Conservation (phyloP, 108 stramenopile species). For the Skeletonema costatum region DNA sequence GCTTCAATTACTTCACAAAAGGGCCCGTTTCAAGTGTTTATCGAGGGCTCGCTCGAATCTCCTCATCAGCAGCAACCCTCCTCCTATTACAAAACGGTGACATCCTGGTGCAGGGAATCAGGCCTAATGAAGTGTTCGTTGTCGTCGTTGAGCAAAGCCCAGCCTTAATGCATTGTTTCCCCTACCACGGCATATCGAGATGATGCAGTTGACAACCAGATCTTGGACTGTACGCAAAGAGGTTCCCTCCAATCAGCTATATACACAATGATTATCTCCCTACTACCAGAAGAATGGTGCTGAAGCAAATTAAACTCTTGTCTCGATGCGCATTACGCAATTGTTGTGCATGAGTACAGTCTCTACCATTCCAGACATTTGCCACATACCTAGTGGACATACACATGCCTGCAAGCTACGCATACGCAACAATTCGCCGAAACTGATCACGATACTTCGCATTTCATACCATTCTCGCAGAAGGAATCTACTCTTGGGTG, state of each 20-base stretch:
- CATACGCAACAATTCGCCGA: constrained; percentile 76
- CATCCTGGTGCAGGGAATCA: too few species aligned
- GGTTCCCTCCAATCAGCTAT: constrained; percentile 17
- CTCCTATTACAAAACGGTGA: too few species aligned
- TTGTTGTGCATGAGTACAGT: constrained; percentile 73
- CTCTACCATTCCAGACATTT: constrained; percentile 70
- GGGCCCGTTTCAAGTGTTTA: too few species aligned
- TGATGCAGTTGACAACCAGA: constrained; percentile 42
- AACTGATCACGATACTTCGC: constrained; percentile 62
- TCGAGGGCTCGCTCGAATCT: too few species aligned
- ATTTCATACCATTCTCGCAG: constrained; percentile 60
- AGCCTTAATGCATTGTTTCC: constrained; percentile 50
- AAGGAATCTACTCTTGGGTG: constrained; percentile 64
- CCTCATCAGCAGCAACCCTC: too few species aligned
- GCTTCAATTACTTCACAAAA: too few species aligned
- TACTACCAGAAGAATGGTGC: constrained; percentile 11
- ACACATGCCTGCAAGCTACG: constrained; percentile 77
- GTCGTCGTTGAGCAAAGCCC: too few species aligned
- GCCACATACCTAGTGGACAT: constrained; percentile 33
- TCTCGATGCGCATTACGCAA: constrained; percentile 52
- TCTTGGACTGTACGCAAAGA: constrained; percentile 37
- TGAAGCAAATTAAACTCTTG: constrained; percentile 46
- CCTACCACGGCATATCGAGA: constrained; percentile 25
- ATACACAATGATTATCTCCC: constrained; percentile 32
- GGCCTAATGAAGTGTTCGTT: too few species aligned